phyloP scores from a whole-genome alignment of 768 basidiomycete genomes.

The Suillus subaureus region DNA sequence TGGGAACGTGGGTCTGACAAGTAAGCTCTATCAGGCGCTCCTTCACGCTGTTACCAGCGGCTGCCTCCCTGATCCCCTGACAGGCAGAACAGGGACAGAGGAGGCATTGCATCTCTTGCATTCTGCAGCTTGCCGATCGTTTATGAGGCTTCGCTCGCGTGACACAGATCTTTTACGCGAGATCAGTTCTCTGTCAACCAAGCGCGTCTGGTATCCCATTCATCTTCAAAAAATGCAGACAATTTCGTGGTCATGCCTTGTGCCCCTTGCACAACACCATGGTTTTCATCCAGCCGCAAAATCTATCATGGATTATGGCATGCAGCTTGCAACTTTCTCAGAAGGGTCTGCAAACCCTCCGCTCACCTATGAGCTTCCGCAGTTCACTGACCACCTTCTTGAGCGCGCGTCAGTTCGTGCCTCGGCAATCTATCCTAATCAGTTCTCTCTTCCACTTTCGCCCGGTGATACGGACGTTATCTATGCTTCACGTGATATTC shows the following conservation, averaged over 20 bases:
- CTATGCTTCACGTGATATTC: conserved; percentile 10
- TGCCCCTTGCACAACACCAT: conserved; percentile 33
- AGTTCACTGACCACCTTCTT: conserved; percentile 14
- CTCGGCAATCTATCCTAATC: conserved; percentile 18
- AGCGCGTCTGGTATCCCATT: conserved; percentile 39
- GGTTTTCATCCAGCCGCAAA: conserved; percentile 25
- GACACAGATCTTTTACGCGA: conserved; percentile 35
- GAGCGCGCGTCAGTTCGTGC: conserved; percentile 20
- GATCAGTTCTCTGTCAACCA: conserved; percentile 39
- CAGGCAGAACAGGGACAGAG: conserved; percentile 43
- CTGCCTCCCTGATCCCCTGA: conserved; percentile 46
- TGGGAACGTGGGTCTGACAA: conserved; percentile 27
- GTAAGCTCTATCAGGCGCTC: conserved; percentile 40
- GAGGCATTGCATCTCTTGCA: conserved; percentile 43
- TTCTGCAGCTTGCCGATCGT: conserved; percentile 42
- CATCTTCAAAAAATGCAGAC: conserved; percentile 37
- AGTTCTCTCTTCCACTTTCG: conserved; percentile 7
- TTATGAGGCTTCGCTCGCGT: conserved; percentile 34
- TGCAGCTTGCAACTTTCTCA: conserved; percentile 18
- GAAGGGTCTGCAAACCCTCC: background rate
- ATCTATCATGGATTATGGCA: conserved; percentile 32
- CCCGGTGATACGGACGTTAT: conserved; percentile 5
- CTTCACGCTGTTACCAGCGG: conserved; percentile 48
- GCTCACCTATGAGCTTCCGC: conserved; percentile 13
- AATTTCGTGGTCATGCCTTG: conserved; percentile 26